Evolutionary conservation across 73 alveolate species (phyloP).

Genomic region (Paramecium tetraurelia): DNA sequence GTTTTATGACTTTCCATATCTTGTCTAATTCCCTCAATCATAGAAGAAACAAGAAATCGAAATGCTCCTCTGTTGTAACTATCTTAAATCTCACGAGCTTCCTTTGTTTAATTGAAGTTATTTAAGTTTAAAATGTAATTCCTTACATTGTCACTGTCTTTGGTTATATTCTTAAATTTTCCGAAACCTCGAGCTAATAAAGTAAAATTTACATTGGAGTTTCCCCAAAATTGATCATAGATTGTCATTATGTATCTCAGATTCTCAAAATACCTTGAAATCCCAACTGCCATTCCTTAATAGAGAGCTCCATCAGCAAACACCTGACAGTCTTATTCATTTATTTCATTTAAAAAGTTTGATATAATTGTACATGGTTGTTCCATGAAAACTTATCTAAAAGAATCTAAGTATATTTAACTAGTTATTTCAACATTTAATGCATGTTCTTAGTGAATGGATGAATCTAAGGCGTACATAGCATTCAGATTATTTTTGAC

Average conservation of each 20-base stretch:
- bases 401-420: slow-evolving; percentile 9
- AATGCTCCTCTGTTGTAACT: slow-evolving; percentile 21
- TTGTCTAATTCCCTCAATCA: slow-evolving; percentile 10
- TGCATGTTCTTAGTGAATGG: slow-evolving; percentile 55
- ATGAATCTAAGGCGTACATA: slow-evolving; percentile 34
- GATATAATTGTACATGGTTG: slow-evolving; percentile 52
- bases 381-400: slow-evolving; percentile 15
- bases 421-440: slow-evolving; percentile 39
- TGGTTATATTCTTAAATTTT: slow-evolving; percentile 11
- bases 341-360: not conserved
- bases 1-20: slow-evolving; percentile 41
- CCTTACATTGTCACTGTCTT: not conserved
- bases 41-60: not conserved
- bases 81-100: slow-evolving; percentile 8
- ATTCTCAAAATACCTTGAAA: slow-evolving; percentile 59
- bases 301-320: slow-evolving; percentile 58
- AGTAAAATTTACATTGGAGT: slow-evolving; percentile 25
- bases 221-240: slow-evolving; percentile 30
- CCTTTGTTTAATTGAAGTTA: not conserved
- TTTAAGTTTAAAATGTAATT: not conserved
- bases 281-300: slow-evolving; percentile 63
- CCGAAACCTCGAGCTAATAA: slow-evolving; percentile 45
- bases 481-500: not conserved
- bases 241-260: slow-evolving; percentile 47
- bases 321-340: not conserved